A percentile compares a stretch with the other conserved stretches of the same genome.
Evolutionary conservation across 2,329 filamentous ascomycete genomes (phyloP).

Genomic region (Waltergamsia citrina): DNA sequence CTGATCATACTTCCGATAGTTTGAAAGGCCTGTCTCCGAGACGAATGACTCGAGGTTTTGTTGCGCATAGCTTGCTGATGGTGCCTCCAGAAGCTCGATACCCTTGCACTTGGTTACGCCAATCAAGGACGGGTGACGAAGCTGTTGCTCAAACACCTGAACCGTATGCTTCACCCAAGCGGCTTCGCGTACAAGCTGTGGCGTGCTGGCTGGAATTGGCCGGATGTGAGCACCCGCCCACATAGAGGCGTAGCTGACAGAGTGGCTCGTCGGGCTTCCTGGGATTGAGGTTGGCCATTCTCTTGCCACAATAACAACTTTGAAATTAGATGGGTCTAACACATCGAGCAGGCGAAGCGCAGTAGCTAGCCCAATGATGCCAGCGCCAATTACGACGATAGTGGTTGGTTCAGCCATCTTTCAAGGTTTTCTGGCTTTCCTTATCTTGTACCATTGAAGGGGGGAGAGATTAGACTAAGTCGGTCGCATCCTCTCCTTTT

Average conservation of each 20-base stretch:
- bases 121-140: constrained; percentile 15
- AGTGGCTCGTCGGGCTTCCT: constrained; percentile 16
- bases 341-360: too few species aligned
- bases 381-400: too few species aligned
- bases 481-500: too few species aligned
- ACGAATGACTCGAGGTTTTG: constrained; percentile 15
- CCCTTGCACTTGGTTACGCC: constrained; percentile 40
- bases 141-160: constrained; percentile 13
- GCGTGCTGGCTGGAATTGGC: constrained; percentile 30
- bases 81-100: constrained; percentile 41
- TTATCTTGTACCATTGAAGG: too few species aligned
- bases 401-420: too few species aligned
- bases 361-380: too few species aligned
- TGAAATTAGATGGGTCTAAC: too few species aligned
- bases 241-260: constrained; percentile 41
- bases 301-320: constrained; percentile 16
- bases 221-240: constrained; percentile 49
- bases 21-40: constrained; percentile 15
- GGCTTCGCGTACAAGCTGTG: constrained; percentile 20
- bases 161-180: constrained; percentile 18
- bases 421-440: too few species aligned
- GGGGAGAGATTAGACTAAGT: too few species aligned
- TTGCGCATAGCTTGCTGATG: constrained; percentile 24
- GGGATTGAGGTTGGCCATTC: constrained; percentile 25
- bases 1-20: constrained; percentile 16